phyloP scores from a whole-genome alignment of 352 stramenopile species.

The Globisporangium alternatum region DNA sequence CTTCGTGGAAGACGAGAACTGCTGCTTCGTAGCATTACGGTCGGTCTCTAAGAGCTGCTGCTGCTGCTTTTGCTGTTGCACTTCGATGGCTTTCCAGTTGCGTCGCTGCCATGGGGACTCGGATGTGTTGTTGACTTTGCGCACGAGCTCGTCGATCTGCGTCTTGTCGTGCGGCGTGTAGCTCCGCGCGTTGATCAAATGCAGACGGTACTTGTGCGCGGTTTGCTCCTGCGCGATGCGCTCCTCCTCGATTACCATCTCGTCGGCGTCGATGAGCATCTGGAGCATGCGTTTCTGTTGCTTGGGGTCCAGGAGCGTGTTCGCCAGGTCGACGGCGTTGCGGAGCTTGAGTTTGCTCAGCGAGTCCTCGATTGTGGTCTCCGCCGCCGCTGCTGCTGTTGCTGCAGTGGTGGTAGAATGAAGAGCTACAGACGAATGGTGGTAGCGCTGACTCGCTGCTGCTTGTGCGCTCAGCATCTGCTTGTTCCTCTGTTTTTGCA shows the following conservation, averaged over 20 bases:
- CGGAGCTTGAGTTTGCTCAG: conserved; percentile 66
- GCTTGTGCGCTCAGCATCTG: conserved; percentile 24
- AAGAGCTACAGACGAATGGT: not conserved
- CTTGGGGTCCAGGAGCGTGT: conserved; percentile 42
- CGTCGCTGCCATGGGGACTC: conserved; percentile 71
- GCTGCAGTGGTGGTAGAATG: not conserved
- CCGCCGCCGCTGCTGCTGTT: not conserved
- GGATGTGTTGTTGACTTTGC: conserved; percentile 18
- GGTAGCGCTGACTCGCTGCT: not conserved
- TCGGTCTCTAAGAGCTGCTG: not conserved
- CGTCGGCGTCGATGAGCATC: conserved; percentile 62
- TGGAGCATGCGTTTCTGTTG: conserved; percentile 69
- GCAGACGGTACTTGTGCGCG: conserved; percentile 50
- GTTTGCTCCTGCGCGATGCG: conserved; percentile 53
- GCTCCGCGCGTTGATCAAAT: conserved; percentile 37
- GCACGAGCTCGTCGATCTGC: conserved; percentile 18
- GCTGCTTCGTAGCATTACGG: not conserved
- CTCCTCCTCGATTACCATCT: conserved; percentile 68
- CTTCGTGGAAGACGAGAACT: not conserved
- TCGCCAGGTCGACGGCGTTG: conserved; percentile 67
- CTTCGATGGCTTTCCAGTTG: conserved; percentile 47
- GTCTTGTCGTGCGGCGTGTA: conserved; percentile 19
- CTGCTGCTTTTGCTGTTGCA: conserved; percentile 12
- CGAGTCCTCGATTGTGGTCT: conserved; percentile 50
- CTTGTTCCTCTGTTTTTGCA: conserved; percentile 28